Base-by-base conservation (phyloP, 2,329 filamentous ascomycete genomes). In the Aspergillus caelatus region DNA sequence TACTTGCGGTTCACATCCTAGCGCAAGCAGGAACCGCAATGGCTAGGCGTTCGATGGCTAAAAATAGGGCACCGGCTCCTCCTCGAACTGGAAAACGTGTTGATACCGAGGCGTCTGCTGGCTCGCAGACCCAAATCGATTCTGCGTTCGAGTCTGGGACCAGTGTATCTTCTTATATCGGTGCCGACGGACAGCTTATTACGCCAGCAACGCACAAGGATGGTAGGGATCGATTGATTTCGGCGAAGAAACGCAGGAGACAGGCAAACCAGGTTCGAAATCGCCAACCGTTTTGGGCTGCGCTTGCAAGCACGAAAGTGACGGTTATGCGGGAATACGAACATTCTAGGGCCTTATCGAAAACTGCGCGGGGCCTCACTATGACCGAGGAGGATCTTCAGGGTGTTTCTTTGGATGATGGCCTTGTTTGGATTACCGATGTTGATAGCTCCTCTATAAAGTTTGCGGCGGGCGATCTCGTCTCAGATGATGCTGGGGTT, bases 231-330 rank as follows among this genome's bases (percentile, higher is more conserved):
- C 88, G 80, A 78, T 75, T 86, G 80, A 82, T 88, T 74, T 81
- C 79, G 68, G 87, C 85, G 67, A 96, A 95, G 80, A 95, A 93
- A 81, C 91, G 92, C 81, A 88, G 91, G 80, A 94, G 95, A 81
- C 93, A 96, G 80, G 94, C 92, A 74, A 93, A 93, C 63, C 92
- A 95, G 78, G 93, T 96, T 69, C 86, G 94, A 77, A 92, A 93
- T 76, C 89, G 93, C 74, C 94, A 97, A 80, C 94, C 94, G 56
- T 87, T 97, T 68, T 97, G 94, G 94, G 93, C 94, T 67, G 94
- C 94, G 55, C 86, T 97, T 71, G 94, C 94, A 58, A 97, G 93
- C 80, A 97, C 94, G 74, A 97, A 97, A 84, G 94, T 97, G 76
- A 94, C 95, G 71, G 93, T 97, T 80, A 89, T 96, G 74, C 95